Base-by-base conservation (phyloP, 2,329 filamentous ascomycete species). In the Rutstroemia sp. region DNA sequence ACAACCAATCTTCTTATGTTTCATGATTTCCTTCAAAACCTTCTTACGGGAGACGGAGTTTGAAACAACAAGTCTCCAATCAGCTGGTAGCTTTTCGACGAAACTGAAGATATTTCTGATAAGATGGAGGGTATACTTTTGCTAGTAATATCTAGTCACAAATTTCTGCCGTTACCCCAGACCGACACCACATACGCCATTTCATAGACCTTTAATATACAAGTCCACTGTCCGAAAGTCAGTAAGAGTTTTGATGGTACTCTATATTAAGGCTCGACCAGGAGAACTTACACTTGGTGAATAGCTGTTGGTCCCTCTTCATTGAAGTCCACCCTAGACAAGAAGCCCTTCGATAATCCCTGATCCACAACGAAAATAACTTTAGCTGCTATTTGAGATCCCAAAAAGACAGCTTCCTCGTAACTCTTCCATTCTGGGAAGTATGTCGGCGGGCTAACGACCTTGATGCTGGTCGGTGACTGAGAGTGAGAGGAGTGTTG, bases 301-400 rank as follows among this genome's bases (percentile, higher is more conserved):
- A 71, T 70, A 41, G 65, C 67, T 12, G 62, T 61, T 30, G 68
- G 69, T 9, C 69, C 68, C 19, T 69, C 67, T 39, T 70, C 67
- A 47, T 71, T 71, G 41, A 67, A 70, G 54, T 70, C 65, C 3
- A 63, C 79, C 54, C 86, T 75, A 5, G 79, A 85, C 75, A 90
- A 80, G 69, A 86, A 89, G 0, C 83, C 85, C 71, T 88, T 87
- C 3, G 61, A 65, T 14, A 62, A 44, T 14, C 84, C 84, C 63
- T 84, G 81, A 66, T 89, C 86, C 3, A 83, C 76, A 9, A 87
- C 80, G 69, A 88, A 89, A 49, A 88, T 73, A 21, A 88, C 82
- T 71, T 87, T 88, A 7, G 84, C 85, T 6, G 84, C 85, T 38
- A 89, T 81, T 68, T 89, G 86, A 5, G 85, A 83, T 1, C 86